These are phyloP conservation scores for Fusarium armeniacum DNA, from an alignment of 2,329 filamentous ascomycete species.

Conservation along the genomic window DNA sequence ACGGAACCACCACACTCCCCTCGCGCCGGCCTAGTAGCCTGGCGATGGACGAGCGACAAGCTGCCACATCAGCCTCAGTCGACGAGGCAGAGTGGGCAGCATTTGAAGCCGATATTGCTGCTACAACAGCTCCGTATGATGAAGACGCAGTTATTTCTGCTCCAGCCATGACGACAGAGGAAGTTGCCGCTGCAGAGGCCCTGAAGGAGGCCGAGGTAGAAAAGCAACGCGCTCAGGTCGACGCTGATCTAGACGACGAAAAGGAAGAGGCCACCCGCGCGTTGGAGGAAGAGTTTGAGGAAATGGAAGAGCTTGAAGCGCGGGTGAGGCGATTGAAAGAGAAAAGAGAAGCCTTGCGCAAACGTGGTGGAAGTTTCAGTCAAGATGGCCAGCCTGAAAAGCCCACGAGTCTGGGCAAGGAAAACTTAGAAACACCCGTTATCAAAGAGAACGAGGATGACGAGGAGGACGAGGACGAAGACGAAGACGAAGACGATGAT, in stretches of 20 bases:
- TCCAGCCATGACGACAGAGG: constrained; percentile 74
- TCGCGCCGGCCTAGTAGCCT: constrained; percentile 49
- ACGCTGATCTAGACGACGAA: constrained; percentile 73
- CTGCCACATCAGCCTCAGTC: constrained; percentile 49
- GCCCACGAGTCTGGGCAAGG: constrained; percentile 46
- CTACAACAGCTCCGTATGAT: constrained; percentile 55
- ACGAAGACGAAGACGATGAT: constrained; percentile 62
- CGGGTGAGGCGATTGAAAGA: constrained; percentile 78
- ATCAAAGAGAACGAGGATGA: constrained; percentile 62
- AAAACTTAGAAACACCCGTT: constrained; percentile 48
- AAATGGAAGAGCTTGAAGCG: constrained; percentile 84
- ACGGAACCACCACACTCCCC: constrained; percentile 50
- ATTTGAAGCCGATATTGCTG: constrained; percentile 85
- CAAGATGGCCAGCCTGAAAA: constrained; percentile 48
- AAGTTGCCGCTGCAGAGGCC: constrained; percentile 69
- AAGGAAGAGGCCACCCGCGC: constrained; percentile 81
- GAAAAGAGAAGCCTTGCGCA: constrained; percentile 75
- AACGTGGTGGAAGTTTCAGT: constrained; percentile 52
- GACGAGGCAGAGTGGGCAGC: constrained; percentile 89
- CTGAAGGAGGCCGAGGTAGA: constrained; percentile 65
- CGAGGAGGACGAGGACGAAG: constrained; percentile 65
- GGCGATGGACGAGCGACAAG: constrained; percentile 37
- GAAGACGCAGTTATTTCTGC: constrained; percentile 75
- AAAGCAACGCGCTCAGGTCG: constrained; percentile 67
- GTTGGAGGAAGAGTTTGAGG: constrained; percentile 82